Percentiles rank a stretch among this genome's conserved stretches.
Conservation (phyloP, 1,284 basidiomycete species). For the Cerrena zonata region DNA sequence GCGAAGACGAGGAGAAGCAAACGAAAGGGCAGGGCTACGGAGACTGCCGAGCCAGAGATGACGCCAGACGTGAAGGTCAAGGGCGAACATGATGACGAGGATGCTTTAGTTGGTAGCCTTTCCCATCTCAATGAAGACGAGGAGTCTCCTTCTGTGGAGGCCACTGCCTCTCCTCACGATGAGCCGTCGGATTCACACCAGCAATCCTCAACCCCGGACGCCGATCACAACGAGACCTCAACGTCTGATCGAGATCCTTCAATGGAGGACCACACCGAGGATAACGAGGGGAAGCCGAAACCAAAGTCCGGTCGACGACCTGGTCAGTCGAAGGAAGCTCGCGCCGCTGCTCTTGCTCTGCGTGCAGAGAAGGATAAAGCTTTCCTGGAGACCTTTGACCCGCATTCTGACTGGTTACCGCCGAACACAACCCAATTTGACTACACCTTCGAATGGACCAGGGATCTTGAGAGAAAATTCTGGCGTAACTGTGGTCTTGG, state of each 20-base stretch:
- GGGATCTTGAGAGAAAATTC: constrained; percentile 82
- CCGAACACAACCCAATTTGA: constrained; percentile 62
- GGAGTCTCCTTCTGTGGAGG: not conserved
- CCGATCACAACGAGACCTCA: not conserved
- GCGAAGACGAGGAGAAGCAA: constrained; percentile 20
- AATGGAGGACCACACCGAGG: constrained; percentile 22
- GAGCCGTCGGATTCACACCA: not conserved
- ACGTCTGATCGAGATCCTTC: not conserved
- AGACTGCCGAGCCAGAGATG: constrained; percentile 31
- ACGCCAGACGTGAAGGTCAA: constrained; percentile 29
- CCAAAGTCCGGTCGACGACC: constrained; percentile 31
- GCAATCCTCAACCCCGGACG: too few relatives aligned
- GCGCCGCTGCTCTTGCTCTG: constrained; percentile 49
- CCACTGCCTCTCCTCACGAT: not conserved
- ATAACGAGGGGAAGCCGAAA: constrained; percentile 34
- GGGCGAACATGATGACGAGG: constrained; percentile 33
- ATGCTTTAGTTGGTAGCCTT: constrained; percentile 8
- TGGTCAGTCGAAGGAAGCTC: constrained; percentile 36
- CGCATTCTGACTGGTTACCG: constrained; percentile 73
- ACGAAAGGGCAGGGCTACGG: constrained; percentile 26
- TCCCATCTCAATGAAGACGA: not conserved
- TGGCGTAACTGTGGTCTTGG: constrained; percentile 90
- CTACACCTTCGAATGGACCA: constrained; percentile 82
- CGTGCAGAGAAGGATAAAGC: constrained; percentile 49
- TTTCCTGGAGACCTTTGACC: constrained; percentile 70